A percentile compares a stretch with the other conserved stretches of the same genome.
These are phyloP conservation scores for Podaxis sp. DNA, from an alignment of 768 basidiomycete species.

Conservation along the genomic window DNA sequence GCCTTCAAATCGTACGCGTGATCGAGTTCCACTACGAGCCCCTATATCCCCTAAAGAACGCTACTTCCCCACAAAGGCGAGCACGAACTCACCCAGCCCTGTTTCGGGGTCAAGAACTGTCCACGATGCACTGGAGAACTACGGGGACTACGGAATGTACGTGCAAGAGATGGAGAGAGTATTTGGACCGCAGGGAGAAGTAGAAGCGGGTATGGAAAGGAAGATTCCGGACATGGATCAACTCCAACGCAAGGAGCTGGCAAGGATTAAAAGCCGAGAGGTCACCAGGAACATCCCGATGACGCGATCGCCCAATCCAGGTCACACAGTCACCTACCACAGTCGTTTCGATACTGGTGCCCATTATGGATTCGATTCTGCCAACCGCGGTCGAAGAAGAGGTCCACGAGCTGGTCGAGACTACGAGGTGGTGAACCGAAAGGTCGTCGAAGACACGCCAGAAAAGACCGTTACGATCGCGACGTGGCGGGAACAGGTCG, in stretches of 20 bases:
- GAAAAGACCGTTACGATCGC: slow-evolving; percentile 51
- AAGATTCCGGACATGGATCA: background rate
- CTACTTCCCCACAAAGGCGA: slow-evolving; percentile 8
- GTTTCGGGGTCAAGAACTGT: slow-evolving; percentile 7
- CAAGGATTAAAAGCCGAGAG: slow-evolving; percentile 13
- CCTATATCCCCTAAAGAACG: slow-evolving; percentile 1
- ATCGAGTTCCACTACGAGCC: slow-evolving; percentile 3
- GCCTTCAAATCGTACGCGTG: slow-evolving; percentile 6
- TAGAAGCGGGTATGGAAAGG: background rate
- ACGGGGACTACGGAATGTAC: slow-evolving; percentile 30
- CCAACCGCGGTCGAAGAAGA: background rate
- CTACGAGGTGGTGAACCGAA: slow-evolving; percentile 37
- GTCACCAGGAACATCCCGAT: slow-evolving; percentile 2
- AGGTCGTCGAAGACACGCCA: slow-evolving; percentile 43
- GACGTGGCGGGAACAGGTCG: slow-evolving; percentile 53
- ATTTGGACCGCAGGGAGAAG: slow-evolving; percentile 17
- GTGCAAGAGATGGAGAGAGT: slow-evolving; percentile 27
- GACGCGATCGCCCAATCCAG: background rate
- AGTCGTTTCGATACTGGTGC: slow-evolving; percentile 15
- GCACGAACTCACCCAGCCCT: slow-evolving; percentile 12
- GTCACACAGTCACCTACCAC: slow-evolving; percentile 11
- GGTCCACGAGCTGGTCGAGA: slow-evolving; percentile 29
- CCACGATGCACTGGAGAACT: slow-evolving; percentile 25
- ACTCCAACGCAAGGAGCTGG: slow-evolving; percentile 9
- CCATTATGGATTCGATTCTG: slow-evolving; percentile 12